Conservation (phyloP, 1,284 basidiomycete species). For the Thecaphora frezii region DNA sequence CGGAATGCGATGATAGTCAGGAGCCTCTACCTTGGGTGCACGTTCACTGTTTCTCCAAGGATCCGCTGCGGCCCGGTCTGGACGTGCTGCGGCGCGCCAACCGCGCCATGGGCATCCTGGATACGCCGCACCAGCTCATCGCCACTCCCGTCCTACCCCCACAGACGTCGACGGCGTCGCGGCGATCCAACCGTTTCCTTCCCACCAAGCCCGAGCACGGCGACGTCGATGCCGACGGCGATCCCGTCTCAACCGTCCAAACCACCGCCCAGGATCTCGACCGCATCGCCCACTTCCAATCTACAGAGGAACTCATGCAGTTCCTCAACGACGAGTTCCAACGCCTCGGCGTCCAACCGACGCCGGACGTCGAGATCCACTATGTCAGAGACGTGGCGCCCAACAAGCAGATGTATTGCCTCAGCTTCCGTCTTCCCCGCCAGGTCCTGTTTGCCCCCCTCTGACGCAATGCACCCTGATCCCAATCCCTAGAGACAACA, state of each 20-base stretch:
- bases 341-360: constrained; percentile 61
- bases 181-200: background rate
- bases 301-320: background rate
- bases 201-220: no score
- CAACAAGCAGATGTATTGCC: constrained; percentile 97
- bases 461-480: no score
- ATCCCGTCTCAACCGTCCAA: no score
- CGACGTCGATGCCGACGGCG: no score
- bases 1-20: constrained; percentile 7
- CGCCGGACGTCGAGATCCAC: constrained; percentile 65
- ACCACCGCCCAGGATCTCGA: background rate
- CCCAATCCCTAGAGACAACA: no score
- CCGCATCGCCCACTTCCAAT: constrained; percentile 3
- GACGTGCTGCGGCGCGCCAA: constrained; percentile 51
- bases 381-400: constrained; percentile 91
- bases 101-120: constrained; percentile 19
- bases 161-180: background rate
- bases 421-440: constrained; percentile 80
- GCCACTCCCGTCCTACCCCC: constrained; percentile 18
- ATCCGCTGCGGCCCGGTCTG: constrained; percentile 58
- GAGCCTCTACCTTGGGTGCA: constrained; percentile 78
- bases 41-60: constrained; percentile 93
- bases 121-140: constrained; percentile 3
- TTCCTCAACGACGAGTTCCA: background rate
- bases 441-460: constrained; percentile 41